Percentiles rank a stretch among this genome's conserved stretches.
These are phyloP conservation scores for Paspalum notatum DNA, from an alignment of 176 grass and related monocot genomes.

Conservation along the genomic window DNA sequence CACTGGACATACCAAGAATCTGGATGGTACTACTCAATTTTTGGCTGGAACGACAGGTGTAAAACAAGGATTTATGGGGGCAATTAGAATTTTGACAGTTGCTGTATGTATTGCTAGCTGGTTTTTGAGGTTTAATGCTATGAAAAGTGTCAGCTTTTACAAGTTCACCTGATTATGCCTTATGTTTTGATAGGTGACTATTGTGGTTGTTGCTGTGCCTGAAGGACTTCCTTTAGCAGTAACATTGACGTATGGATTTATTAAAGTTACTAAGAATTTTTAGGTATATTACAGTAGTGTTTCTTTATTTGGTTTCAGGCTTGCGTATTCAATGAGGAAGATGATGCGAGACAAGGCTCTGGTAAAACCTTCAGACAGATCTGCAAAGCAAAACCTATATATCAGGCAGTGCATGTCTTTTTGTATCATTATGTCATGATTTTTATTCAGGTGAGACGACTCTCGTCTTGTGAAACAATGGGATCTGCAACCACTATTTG, in stretches of 20 bases:
- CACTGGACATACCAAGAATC: conserved; percentile 79
- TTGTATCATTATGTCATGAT: not conserved
- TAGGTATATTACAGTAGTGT: conserved; percentile 23
- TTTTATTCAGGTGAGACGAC: conserved; percentile 67
- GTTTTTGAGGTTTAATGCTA: not conserved
- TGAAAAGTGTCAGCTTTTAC: conserved; percentile 24
- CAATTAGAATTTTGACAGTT: conserved; percentile 91
- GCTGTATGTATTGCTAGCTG: conserved; percentile 58
- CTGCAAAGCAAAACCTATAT: conserved; percentile 15
- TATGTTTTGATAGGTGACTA: conserved; percentile 71
- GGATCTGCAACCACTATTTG: conserved; percentile 96
- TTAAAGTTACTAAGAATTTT: not conserved
- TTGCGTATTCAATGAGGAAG: conserved; percentile 96
- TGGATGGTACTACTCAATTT: conserved; percentile 86
- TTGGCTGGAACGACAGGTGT: conserved; percentile 59
- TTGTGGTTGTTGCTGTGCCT: conserved; percentile 93
- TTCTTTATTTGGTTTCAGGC: conserved; percentile 52
- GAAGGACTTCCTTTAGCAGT: conserved; percentile 98
- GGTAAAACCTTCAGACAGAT: conserved; percentile 47
- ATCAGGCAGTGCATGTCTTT: not conserved
- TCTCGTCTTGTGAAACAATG: conserved; percentile 97
- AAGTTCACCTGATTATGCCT: conserved; percentile 33
- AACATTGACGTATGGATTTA: conserved; percentile 75
- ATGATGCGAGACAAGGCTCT: conserved; percentile 96
- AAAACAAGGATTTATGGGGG: conserved; percentile 77